These are phyloP conservation scores for Fusarium armeniacum DNA, from an alignment of 2,329 filamentous ascomycete species.

Conservation along the genomic window DNA sequence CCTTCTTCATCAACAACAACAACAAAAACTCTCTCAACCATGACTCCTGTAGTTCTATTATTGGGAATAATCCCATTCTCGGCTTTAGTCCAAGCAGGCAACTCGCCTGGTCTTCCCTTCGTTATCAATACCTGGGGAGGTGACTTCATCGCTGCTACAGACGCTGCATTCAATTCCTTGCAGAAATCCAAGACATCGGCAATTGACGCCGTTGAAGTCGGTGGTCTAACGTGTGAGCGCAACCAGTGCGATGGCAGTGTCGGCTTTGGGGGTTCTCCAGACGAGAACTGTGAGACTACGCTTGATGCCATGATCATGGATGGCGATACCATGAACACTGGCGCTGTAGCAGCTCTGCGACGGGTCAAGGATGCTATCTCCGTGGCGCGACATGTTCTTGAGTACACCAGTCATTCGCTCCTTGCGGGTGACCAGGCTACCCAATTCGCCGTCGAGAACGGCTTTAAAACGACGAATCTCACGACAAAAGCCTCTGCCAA, in stretches of 20 bases:
- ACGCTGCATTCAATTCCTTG: slow-evolving; percentile 63
- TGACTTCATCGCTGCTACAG: slow-evolving; percentile 65
- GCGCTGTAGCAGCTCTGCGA: slow-evolving; percentile 66
- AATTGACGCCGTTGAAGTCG: slow-evolving; percentile 66
- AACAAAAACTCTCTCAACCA: slow-evolving; percentile 20
- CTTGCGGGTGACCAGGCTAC: slow-evolving; percentile 68
- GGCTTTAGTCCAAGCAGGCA: slow-evolving; percentile 28
- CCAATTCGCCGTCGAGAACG: slow-evolving; percentile 65
- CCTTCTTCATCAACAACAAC: neutral
- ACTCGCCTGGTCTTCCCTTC: slow-evolving; percentile 61
- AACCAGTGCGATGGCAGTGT: slow-evolving; percentile 69
- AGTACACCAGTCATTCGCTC: slow-evolving; percentile 66
- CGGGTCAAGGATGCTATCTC: slow-evolving; percentile 63
- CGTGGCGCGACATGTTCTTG: slow-evolving; percentile 65
- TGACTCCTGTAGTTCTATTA: neutral
- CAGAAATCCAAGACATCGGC: slow-evolving; percentile 53
- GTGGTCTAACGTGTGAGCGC: slow-evolving; percentile 65
- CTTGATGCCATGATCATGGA: slow-evolving; percentile 73
- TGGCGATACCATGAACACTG: slow-evolving; percentile 65
- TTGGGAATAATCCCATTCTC: slow-evolving; percentile 33
- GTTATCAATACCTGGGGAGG: slow-evolving; percentile 70
- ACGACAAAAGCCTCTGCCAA: slow-evolving; percentile 58
- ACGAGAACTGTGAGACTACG: slow-evolving; percentile 69
- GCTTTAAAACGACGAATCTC: slow-evolving; percentile 62
- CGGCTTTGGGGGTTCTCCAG: slow-evolving; percentile 68